Base-by-base conservation (phyloP, 139 green algal species). In the Picochlorum sp. region DNA sequence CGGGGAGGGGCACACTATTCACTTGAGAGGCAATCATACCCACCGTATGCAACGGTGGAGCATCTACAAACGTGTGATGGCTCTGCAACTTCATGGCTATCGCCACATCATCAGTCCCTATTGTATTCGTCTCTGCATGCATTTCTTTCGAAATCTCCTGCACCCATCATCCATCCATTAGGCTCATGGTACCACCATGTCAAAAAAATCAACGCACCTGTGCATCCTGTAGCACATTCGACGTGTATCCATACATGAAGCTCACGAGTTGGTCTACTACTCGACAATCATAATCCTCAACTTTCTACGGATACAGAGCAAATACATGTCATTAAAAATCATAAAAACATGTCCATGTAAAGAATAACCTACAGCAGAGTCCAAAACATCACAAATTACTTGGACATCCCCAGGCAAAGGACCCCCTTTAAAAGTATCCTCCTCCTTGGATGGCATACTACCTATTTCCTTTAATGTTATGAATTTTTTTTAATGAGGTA, bases 241-340 rank as follows among this genome's bases (percentile, higher is more conserved):
- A 74, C 1, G 79, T 72, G 56, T 93, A 90, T 4, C 81, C 68
- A 67, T 89, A 92, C 52, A 92, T 79, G 41, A 95, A 92, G 50
- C 94, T 83, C 23, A 92, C 45, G 9, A 92, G 75, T 76, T 87
- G 80, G 37, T 85, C 72, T 1, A 91, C 77, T 2, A 96, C 83
- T 3, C 79, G 56, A 0, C 87, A 83, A 63, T 96, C 88, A 45
- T 91, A 83, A 26, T 90, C 75, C 30, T 84, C 79, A 5, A 89
- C 76, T 21, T 83, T 82, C 88, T 85, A 69, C 47, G 14, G 0
- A 52, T 20, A 18, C 11, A 52, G 6, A 52, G 6, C 11, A 52
- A 23, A 2, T 2, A 20, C 2, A 1, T 20, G 7, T 52, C 10
- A 52, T 9, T 6, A 4, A 24, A 21, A 4, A 21, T 0, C 0